Evolutionary conservation across 1,284 basidiomycete species (phyloP), one percentile per base, ranked within the genome.

Genomic region (Sporisorium scitamineum): DNA sequence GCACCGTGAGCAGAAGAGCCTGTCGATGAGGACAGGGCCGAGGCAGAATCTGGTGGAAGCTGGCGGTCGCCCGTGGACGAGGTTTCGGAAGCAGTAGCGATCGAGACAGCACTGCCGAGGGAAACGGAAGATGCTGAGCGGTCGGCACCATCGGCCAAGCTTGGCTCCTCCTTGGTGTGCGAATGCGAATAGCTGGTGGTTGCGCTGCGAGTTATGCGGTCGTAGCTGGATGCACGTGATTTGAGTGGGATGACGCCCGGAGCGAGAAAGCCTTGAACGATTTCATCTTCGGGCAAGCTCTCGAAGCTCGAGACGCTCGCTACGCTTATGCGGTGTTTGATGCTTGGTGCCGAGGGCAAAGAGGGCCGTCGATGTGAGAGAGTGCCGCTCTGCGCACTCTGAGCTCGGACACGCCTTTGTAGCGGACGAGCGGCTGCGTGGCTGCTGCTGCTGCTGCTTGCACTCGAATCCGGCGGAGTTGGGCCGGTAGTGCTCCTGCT

Each of bases 251-350:
- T 27, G 2, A 44, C 22, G 20, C 54, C 42, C 8, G 68, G 65
- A 6, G 64, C 65, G 18, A 62, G 61, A 39, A 79, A 78, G 53
- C 66, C 63, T 9, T 74, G 69, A 0, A 80, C 70, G 7, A 63
- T 69, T 42, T 80, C 75, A 42, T 74, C 81, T 65, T 83, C 81
- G 24, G 81, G 80, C n/a, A 83, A 54, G 22, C 73, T 77, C 39
- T 83, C 81, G 61, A 83, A 81, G 56, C 73, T 77, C 6, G 79
- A 71, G n/a, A 83, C 68, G 51, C 76, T 79, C 5, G 76, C 64
- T 6, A 79, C 73, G 56, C 78, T 80, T 39, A 78, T 66, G 39
- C 81, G 67, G 41, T 77, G 70, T 5, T 58, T 57, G 61, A 74
- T 70, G 54, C 62, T 70, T 18, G 78, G 64, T 10, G 76, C 69